These are phyloP conservation scores for Crotalaria pallida DNA, from an alignment of 306 rosid genomes.

Conservation along the genomic window DNA sequence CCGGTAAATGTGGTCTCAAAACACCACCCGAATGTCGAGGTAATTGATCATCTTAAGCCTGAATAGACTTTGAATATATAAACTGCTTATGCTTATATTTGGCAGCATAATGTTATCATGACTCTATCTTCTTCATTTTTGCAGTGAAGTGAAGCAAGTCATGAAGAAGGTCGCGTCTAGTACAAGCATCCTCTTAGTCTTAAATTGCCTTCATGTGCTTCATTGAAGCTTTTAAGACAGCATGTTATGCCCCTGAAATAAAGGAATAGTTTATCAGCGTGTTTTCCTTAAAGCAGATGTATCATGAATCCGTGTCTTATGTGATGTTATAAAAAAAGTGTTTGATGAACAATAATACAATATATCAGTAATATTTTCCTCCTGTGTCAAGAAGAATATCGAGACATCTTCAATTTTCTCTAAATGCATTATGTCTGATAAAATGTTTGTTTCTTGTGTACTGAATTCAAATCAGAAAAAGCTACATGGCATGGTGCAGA, in stretches of 20 bases:
- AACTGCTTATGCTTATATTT: background rate
- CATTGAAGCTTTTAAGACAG: constrained; percentile 2
- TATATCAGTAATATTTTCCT: background rate
- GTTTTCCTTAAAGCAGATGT: background rate
- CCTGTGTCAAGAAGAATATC: background rate
- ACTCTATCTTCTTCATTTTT: constrained; percentile 1
- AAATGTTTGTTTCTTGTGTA: background rate
- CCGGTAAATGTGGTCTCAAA: constrained; percentile 44
- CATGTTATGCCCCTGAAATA: background rate
- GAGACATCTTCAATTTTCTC: background rate
- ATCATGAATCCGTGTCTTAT: constrained; percentile 13
- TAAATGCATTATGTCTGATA: background rate
- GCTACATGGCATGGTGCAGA: background rate
- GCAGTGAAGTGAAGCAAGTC: constrained; percentile 30
- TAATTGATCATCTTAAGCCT: constrained; percentile 21
- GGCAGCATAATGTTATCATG: background rate
- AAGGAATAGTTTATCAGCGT: background rate
- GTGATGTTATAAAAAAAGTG: background rate
- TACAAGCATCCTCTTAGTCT: constrained; percentile 9
- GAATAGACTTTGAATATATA: background rate
- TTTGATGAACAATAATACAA: background rate
- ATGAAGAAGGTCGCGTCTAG: background rate
- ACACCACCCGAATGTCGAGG: constrained; percentile 45
- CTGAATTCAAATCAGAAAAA: background rate
- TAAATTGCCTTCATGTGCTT: background rate